Base-by-base conservation (phyloP, 106 monocot genomes). In the Phalaenopsis equestris region DNA sequence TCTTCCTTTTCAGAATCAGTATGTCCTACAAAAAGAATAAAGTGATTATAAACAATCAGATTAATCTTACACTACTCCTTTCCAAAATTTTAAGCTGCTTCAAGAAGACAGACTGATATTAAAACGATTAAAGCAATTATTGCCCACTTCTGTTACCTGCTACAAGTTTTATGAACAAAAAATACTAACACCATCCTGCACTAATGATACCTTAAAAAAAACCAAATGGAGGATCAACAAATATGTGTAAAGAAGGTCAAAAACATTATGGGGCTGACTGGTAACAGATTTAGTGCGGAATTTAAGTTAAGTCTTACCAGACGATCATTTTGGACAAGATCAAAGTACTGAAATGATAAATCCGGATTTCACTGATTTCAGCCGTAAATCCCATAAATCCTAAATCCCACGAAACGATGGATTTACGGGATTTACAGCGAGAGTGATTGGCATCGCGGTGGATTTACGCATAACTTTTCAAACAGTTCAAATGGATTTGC, bases 21-120 rank as follows among this genome's bases (percentile, higher is more conserved):
- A 82, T 80, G 77, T 21, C 85, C 92, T 92, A 76, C n/a, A 76
- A 55, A 0, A 6, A 68, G 23, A 73, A 24, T 18, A 42, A 41
- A 65, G 19, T 37, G 23, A 56, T n/a, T 6, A 75, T 9, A 37
- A 80, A 8, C 67, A 41, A 48, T 55, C 18, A 73, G 56, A 14
- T 10, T 17, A 41, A 7, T 46, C 37, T 19, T 36, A 55, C 6
- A 52, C 56, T 74, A 74, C 15, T 21, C 48, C 37, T 24, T 67
- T 80, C 19, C 17, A 38, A 78, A 24, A 18, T 38, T 41, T 42
- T 43, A 36, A 73, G 30, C 42, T 19, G 38, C 18, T 42, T 16
- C 24, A 42, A 73, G 6, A 37, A 70, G 15, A 0, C 61, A 30
- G 14, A 37, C 38, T 70, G 39, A 70, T 37, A 14, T 73, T 0